Percentiles rank a stretch among this genome's conserved stretches.
These are phyloP conservation scores for Thalassia testudinum DNA, from an alignment of 116 monocot genomes.

Conservation along the genomic window DNA sequence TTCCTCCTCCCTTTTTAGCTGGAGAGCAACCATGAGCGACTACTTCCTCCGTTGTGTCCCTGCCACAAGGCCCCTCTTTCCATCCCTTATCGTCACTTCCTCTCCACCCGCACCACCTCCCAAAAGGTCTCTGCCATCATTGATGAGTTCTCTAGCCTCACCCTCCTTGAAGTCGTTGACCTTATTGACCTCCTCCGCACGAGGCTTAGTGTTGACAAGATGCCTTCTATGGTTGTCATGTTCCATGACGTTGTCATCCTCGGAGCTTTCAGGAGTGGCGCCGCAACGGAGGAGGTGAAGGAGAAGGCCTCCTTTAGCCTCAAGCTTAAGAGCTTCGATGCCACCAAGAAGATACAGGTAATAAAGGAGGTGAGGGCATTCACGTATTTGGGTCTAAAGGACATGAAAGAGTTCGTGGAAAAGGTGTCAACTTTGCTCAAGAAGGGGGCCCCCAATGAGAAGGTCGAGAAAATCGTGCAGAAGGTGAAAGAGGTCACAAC, in stretches of 20 bases:
- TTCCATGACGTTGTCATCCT: slow-evolving; percentile 30
- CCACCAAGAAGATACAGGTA: slow-evolving; percentile 65
- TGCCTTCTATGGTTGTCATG: slow-evolving; percentile 61
- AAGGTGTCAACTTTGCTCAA: slow-evolving; percentile 62
- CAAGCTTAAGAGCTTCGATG: slow-evolving; percentile 81
- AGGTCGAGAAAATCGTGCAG: slow-evolving; percentile 76
- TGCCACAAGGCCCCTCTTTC: too few species aligned
- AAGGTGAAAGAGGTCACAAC: slow-evolving; percentile 75
- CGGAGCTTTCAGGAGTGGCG: slow-evolving; percentile 2
- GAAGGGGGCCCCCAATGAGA: slow-evolving; percentile 61
- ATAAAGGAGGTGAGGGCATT: slow-evolving; percentile 79
- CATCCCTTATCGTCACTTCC: not conserved
- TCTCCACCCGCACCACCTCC: not conserved
- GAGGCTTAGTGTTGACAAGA: slow-evolving; percentile 49
- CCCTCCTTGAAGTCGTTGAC: slow-evolving; percentile 70
- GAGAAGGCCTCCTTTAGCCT: slow-evolving; percentile 90
- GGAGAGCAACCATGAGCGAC: too few species aligned
- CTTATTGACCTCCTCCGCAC: slow-evolving; percentile 49
- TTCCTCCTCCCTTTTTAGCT: too few species aligned
- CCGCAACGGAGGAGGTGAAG: slow-evolving; percentile 42
- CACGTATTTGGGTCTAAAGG: slow-evolving; percentile 79
- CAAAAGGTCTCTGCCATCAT: slow-evolving; percentile 44
- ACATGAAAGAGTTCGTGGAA: slow-evolving; percentile 87
- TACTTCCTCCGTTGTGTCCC: too few species aligned
- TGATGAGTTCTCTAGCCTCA: slow-evolving; percentile 61